phyloP scores from a whole-genome alignment of 2,329 filamentous ascomycete genomes.

The Anisogramma anomala region DNA sequence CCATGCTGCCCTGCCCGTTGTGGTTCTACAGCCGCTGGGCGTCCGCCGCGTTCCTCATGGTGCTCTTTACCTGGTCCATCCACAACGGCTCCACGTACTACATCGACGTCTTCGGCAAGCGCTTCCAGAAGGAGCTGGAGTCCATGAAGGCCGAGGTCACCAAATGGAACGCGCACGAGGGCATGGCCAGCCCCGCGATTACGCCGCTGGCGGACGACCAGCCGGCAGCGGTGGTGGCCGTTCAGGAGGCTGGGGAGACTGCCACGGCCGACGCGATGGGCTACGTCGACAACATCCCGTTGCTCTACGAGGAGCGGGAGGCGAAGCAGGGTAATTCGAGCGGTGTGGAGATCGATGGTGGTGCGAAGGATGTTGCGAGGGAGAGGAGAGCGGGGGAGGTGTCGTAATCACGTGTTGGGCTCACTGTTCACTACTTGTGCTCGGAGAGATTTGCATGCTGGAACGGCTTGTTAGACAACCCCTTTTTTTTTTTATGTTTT shows the following conservation, averaged over 20 bases:
- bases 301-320: slow-evolving; percentile 38
- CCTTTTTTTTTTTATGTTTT: no score
- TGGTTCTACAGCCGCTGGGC: slow-evolving; percentile 89
- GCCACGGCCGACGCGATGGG: slow-evolving; percentile 14
- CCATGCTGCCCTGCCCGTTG: slow-evolving; percentile 86
- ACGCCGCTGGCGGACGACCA: slow-evolving; percentile 24
- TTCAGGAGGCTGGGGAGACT: slow-evolving; percentile 15
- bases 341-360: slow-evolving; percentile 27
- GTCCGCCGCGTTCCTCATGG: slow-evolving; percentile 62
- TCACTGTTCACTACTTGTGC: neutral
- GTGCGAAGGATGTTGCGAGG: slow-evolving; percentile 33
- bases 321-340: slow-evolving; percentile 3
- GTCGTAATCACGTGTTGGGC: neutral
- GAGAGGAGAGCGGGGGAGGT: slow-evolving; percentile 31
- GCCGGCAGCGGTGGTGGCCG: slow-evolving; percentile 1
- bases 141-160: slow-evolving; percentile 77
- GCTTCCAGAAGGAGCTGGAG: slow-evolving; percentile 94
- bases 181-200: slow-evolving; percentile 26
- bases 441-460: neutral
- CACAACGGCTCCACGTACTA: slow-evolving; percentile 97
- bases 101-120: slow-evolving; percentile 93
- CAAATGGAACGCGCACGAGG: slow-evolving; percentile 66
- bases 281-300: slow-evolving; percentile 43
- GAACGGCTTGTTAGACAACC: neutral
- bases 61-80: slow-evolving; percentile 87